These are phyloP conservation scores for Jimgerdemannia flammicorona DNA, from an alignment of 192 early-diverging fungal species.

Conservation along the genomic window DNA sequence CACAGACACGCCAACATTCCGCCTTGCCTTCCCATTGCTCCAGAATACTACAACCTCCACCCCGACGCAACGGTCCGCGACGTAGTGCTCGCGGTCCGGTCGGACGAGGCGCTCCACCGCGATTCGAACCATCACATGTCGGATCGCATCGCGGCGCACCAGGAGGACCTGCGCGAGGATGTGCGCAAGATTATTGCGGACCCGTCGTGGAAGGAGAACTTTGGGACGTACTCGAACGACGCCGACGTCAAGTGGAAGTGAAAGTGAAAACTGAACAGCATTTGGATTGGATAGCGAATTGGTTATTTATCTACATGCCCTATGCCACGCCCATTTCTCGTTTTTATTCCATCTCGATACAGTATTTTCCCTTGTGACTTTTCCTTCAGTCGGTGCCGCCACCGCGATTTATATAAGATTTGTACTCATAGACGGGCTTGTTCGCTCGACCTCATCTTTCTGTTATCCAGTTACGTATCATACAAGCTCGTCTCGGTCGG, in stretches of 20 bases:
- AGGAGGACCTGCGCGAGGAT: conserved; percentile 39
- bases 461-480: too few species aligned
- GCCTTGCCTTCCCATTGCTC: background rate
- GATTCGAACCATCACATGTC: conserved; percentile 90
- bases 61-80: conserved; percentile 74
- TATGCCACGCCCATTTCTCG: too few species aligned
- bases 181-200: background rate
- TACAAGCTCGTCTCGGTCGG: too few species aligned
- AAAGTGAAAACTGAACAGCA: background rate
- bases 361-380: too few species aligned
- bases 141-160: conserved; percentile 51
- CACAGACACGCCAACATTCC: background rate
- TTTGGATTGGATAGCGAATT: too few species aligned
- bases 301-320: too few species aligned
- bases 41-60: conserved; percentile 77
- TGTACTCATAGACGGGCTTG: too few species aligned
- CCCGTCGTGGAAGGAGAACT: background rate
- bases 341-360: too few species aligned
- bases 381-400: too few species aligned
- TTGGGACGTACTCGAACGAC: background rate
- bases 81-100: conserved; percentile 80
- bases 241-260: background rate
- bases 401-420: too few species aligned
- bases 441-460: too few species aligned
- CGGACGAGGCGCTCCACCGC: conserved; percentile 89